Evolutionary conservation across 2,329 filamentous ascomycete species (phyloP), one percentile per base, ranked within the genome.

Genomic region (Sporothrix inflata): DNA sequence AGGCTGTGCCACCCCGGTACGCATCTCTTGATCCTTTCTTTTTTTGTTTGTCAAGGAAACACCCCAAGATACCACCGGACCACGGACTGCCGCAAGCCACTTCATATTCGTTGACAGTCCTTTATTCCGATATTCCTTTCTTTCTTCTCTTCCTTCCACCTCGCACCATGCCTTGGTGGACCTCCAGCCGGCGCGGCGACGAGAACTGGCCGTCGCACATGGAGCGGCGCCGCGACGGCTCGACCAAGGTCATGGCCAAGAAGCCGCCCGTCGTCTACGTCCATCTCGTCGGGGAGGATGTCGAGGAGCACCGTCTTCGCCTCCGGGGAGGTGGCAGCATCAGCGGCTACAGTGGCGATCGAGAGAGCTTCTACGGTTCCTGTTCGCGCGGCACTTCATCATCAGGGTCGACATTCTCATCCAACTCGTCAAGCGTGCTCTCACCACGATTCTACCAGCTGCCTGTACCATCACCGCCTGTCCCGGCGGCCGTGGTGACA

Each of bases 171-270:
- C 69, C 69, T 42, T 70, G 55, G 69, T 70, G 69, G 69, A 24
- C 45, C 1, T 70, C 69, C 27, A 40, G 42, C 40, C 69, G 69
- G 1, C 45, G 34, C 30, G 40, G 55, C 45, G 30, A 51, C 60
- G 47, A 53, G 6, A 24, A 38, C n/a, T 71, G 69, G 69, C 69
- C 69, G 14, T 71, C 60, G 14, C 60, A 71, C 60, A 45, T 55
- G 34, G 69, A 71, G 21, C 69, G 69, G 9, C 69, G 69, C n/a
- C 27, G 60, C n/a, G 55, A 70, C 7, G 68, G 68, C 19, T 49
- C 40, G 40, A 63, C 11, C 21, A 61, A 16, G n/a, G 42, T 70
- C 55, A 70, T 40, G 42, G 53, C 42, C 68, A 70, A 70, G 55
- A 61, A 61, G 27, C 55, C 53, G 16, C 53, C 42, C 24, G 9